Percentiles rank a stretch among this genome's conserved stretches.
Conservation (phyloP, 148 eudicot genomes). For the Euryodendron excelsum region DNA sequence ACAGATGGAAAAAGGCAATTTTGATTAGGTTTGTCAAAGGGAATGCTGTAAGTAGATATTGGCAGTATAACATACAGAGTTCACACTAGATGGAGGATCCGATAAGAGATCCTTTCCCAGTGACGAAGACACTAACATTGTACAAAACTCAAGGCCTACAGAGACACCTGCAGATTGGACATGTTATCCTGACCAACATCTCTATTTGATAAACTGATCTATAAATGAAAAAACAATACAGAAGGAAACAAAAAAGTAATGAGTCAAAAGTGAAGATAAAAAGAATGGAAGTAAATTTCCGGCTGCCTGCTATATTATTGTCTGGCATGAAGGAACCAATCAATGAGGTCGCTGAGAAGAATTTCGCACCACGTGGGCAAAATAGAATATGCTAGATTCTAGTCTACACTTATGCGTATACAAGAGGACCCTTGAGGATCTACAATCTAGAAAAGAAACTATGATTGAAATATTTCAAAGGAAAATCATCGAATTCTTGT, state of each 20-base stretch:
- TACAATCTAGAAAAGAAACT: not conserved
- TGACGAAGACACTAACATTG: not conserved
- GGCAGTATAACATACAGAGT: not conserved
- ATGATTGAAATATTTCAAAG: not conserved
- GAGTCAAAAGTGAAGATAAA: not conserved
- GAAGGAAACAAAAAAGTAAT: not conserved
- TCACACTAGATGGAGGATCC: not conserved
- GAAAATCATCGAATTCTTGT: not conserved
- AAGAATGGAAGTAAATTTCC: not conserved
- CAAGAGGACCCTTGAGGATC: not conserved
- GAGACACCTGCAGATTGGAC: not conserved
- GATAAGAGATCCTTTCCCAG: not conserved
- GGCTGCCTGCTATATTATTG: not conserved
- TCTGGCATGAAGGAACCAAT: not conserved
- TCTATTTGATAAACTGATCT: not conserved
- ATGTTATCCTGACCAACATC: not conserved
- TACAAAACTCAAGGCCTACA: not conserved
- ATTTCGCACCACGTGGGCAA: not conserved
- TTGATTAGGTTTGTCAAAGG: not conserved
- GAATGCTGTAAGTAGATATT: not conserved
- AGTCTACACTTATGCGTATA: not conserved
- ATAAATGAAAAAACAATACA: not conserved
- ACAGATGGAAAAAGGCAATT: not conserved
- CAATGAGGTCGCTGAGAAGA: not conserved
- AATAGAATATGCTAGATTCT: not conserved